Evolutionary conservation across 1,284 basidiomycete genomes (phyloP).

Genomic region (Hymenochaete sp.): DNA sequence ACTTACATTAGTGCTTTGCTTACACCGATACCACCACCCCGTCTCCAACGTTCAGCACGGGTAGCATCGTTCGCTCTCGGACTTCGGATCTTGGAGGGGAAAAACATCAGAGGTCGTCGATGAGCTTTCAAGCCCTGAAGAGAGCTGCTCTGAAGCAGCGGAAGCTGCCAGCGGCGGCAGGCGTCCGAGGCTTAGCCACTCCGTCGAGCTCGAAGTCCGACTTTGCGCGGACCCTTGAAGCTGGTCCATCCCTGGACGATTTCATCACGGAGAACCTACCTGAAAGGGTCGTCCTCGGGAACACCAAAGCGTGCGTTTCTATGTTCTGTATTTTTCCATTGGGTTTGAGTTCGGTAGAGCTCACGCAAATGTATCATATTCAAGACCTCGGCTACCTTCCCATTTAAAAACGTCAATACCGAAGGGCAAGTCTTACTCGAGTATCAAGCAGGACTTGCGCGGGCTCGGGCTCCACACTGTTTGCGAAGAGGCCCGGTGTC

Average conservation of each 20-base stretch:
- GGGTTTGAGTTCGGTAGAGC: no score
- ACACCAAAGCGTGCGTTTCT: constrained; percentile 56
- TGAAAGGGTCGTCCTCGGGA: constrained; percentile 71
- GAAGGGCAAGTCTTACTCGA: constrained; percentile 80
- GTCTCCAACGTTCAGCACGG: no score
- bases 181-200: neutral
- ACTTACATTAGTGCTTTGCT: no score
- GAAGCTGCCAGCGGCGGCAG: no score
- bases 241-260: constrained; percentile 77
- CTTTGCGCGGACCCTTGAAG: constrained; percentile 55
- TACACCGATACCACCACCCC: no score
- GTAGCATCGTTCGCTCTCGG: no score
- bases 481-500: constrained; percentile 98
- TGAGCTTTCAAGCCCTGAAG: no score
- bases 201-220: constrained; percentile 13
- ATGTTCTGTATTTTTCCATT: neutral
- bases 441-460: constrained; percentile 92
- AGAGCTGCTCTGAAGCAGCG: no score
- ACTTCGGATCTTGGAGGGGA: no score
- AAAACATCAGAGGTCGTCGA: no score
- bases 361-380: no score
- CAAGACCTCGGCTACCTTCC: constrained; percentile 81
- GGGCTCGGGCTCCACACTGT: constrained; percentile 92
- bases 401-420: constrained; percentile 94
- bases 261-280: constrained; percentile 62